These are phyloP conservation scores for Populus tomentosa DNA, from an alignment of 441 rosid species.

Conservation along the genomic window DNA sequence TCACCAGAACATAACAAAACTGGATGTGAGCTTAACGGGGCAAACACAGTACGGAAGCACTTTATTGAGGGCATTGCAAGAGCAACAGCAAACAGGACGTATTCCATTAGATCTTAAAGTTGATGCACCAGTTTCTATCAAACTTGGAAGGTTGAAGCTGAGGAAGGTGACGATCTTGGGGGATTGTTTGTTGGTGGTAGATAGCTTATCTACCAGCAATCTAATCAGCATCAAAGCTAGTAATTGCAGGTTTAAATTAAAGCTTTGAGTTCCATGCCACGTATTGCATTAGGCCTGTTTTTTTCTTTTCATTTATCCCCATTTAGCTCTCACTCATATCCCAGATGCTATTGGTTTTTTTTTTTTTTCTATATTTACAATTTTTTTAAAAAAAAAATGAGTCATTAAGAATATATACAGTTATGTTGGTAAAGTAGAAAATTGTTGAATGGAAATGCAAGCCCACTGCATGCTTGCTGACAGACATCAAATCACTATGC, in stretches of 20 bases:
- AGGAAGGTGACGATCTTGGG: slow-evolving; percentile 57
- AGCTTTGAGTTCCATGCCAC: slow-evolving; percentile 12
- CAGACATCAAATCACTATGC: too few relatives aligned
- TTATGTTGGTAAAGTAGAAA: too few relatives aligned
- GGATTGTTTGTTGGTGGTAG: slow-evolving; percentile 53
- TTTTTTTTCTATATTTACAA: too few relatives aligned
- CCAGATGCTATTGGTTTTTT: background rate
- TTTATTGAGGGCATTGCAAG: slow-evolving; percentile 37
- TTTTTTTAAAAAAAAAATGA: too few relatives aligned
- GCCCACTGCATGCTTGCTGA: too few relatives aligned
- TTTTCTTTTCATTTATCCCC: background rate
- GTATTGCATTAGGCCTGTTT: background rate
- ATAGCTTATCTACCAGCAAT: slow-evolving; percentile 44
- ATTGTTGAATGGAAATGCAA: too few relatives aligned
- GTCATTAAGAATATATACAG: too few relatives aligned
- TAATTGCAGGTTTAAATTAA: slow-evolving; percentile 57
- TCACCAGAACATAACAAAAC: slow-evolving; percentile 61
- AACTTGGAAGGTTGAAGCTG: slow-evolving; percentile 71
- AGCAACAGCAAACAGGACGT: slow-evolving; percentile 56
- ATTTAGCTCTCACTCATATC: background rate
- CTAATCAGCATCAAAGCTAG: slow-evolving; percentile 48
- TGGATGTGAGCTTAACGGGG: slow-evolving; percentile 54
- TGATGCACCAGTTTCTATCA: slow-evolving; percentile 69
- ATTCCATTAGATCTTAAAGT: slow-evolving; percentile 65
- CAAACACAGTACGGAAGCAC: slow-evolving; percentile 43